Conservation (phyloP, 176 grass and related monocot genomes). For the Bromus sterilis region DNA sequence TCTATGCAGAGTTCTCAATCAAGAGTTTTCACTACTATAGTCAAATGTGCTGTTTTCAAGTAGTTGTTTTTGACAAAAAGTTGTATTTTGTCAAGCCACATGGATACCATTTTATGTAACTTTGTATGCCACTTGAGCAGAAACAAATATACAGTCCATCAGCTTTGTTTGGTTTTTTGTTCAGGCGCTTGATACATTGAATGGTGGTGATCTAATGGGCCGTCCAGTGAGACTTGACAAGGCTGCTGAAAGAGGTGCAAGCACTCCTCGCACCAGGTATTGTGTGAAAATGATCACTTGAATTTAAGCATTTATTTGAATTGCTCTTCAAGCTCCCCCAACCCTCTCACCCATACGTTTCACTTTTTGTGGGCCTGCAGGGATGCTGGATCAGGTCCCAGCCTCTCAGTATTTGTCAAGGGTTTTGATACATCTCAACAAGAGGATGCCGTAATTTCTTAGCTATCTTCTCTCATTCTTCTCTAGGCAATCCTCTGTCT, state of each 20-base stretch:
- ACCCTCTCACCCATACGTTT: too few species aligned
- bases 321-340: not conserved
- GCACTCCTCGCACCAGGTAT: conserved; percentile 63
- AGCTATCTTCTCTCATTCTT: not conserved
- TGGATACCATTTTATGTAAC: not conserved
- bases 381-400: conserved; percentile 44
- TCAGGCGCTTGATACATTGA: conserved; percentile 44
- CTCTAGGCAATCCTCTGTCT: not conserved
- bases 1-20: not conserved
- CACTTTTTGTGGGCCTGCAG: conserved; percentile 11
- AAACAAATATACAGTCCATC: not conserved
- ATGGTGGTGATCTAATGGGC: conserved; percentile 47
- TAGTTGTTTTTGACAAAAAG: not conserved
- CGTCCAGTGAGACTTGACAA: conserved; percentile 61
- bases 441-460: conserved; percentile 52
- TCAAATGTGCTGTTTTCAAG: not conserved
- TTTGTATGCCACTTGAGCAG: not conserved
- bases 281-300: not conserved
- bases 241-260: conserved; percentile 45
- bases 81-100: not conserved
- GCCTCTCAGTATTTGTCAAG: conserved; percentile 57
- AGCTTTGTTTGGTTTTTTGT: not conserved
- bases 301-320: not conserved
- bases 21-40: not conserved
- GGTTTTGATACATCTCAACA: conserved; percentile 54